Evolutionary conservation across 2,329 filamentous ascomycete genomes (phyloP).

Genomic region (Eutypella sp.): DNA sequence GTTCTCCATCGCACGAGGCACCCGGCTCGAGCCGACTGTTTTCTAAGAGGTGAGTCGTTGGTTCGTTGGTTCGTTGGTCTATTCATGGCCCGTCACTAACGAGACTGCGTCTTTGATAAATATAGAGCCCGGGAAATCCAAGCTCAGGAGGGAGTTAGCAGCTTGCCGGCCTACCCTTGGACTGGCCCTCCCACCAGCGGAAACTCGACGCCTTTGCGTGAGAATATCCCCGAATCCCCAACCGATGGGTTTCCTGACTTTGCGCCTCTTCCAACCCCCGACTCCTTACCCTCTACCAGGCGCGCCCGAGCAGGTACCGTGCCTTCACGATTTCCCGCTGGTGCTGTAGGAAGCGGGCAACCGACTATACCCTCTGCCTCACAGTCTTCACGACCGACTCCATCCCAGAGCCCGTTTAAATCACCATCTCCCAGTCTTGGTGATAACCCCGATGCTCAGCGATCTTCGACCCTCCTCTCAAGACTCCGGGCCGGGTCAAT

Average conservation of each 20-base stretch:
- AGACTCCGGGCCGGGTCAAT: conserved; percentile 88
- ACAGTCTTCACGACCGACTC: conserved; percentile 79
- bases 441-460: conserved; percentile 39
- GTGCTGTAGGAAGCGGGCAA: conserved; percentile 58
- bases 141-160: conserved; percentile 82
- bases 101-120: neutral
- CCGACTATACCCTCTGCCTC: conserved; percentile 55
- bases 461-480: conserved; percentile 71
- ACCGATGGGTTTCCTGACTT: conserved; percentile 95
- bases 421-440: conserved; percentile 55
- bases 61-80: conserved; percentile 6
- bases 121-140: conserved; percentile 89
- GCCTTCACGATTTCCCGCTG: conserved; percentile 87
- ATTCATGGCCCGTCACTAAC: conserved; percentile 4
- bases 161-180: conserved; percentile 70
- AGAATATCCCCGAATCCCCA: conserved; percentile 95
- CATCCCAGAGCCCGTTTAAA: conserved; percentile 83
- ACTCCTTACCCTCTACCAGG: conserved; percentile 62
- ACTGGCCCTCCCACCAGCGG: conserved; percentile 94
- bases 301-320: conserved; percentile 89
- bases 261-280: conserved; percentile 63
- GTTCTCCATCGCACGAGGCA: conserved; percentile 93
- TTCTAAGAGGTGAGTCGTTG: conserved; percentile 77
- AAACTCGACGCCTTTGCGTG: conserved; percentile 90
- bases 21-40: conserved; percentile 67